Percentiles rank a stretch among this genome's conserved stretches.
phyloP scores from a whole-genome alignment of 2,329 filamentous ascomycete genomes.

The Sporothrix protearum region DNA sequence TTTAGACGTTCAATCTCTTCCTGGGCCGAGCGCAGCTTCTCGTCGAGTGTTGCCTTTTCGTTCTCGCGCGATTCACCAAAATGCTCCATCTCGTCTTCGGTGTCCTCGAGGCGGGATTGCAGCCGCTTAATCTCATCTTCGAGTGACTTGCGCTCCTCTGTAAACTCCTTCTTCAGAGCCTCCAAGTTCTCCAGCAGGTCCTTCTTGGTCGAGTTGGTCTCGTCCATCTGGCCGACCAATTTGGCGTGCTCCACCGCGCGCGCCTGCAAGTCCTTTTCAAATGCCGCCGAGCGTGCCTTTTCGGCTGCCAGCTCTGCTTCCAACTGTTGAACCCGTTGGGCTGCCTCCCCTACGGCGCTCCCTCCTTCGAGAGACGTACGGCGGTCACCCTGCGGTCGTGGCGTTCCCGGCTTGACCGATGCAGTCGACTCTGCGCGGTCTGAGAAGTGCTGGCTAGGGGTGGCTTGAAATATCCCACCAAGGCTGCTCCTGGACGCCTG shows the following conservation, averaged over 20 bases:
- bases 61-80: slow-evolving; percentile 79
- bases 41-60: slow-evolving; percentile 67
- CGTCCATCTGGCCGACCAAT: slow-evolving; percentile 68
- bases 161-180: slow-evolving; percentile 82
- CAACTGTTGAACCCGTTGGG: slow-evolving; percentile 56
- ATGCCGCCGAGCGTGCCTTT: slow-evolving; percentile 60
- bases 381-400: slow-evolving; percentile 43
- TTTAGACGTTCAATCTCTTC: slow-evolving; percentile 64
- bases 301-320: slow-evolving; percentile 76
- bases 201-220: slow-evolving; percentile 86
- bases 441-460: slow-evolving; percentile 43
- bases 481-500: slow-evolving; percentile 53
- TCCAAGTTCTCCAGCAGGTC: slow-evolving; percentile 95
- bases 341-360: slow-evolving; percentile 30
- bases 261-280: slow-evolving; percentile 67
- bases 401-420: slow-evolving; percentile 43
- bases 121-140: slow-evolving; percentile 75
- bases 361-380: slow-evolving; percentile 46
- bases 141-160: slow-evolving; percentile 76
- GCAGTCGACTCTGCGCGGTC: slow-evolving; percentile 50
- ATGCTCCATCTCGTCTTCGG: slow-evolving; percentile 87
- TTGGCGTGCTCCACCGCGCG: slow-evolving; percentile 56
- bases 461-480: slow-evolving; percentile 52
- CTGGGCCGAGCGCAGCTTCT: slow-evolving; percentile 64
- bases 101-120: slow-evolving; percentile 76